A percentile compares a stretch with the other conserved stretches of the same genome.
Evolutionary conservation across 441 rosid genomes (phyloP).

Genomic region (Hura crepitans): DNA sequence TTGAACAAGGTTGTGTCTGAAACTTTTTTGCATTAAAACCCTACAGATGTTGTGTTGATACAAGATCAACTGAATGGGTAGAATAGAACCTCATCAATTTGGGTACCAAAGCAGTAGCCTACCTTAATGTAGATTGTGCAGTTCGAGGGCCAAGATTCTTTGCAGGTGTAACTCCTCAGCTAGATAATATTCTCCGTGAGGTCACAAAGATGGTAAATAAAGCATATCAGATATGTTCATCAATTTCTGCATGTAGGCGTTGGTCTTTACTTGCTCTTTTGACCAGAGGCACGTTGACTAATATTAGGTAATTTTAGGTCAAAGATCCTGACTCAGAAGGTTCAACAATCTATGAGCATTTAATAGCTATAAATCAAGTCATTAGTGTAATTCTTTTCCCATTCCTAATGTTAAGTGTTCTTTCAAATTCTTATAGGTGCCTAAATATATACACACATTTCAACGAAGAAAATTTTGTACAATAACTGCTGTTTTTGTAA

Average conservation of each 20-base stretch:
- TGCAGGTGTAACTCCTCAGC: conserved; percentile 80
- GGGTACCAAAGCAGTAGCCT: conserved; percentile 81
- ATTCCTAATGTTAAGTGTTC: too few species aligned
- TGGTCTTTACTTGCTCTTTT: background rate
- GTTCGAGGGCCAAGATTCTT: conserved; percentile 94
- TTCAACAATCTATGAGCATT: conserved; percentile 52
- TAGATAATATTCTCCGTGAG: conserved; percentile 66
- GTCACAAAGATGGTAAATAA: conserved; percentile 58
- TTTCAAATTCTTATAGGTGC: too few species aligned
- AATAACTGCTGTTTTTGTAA: too few species aligned
- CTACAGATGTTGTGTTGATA: background rate
- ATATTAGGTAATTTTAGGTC: conserved; percentile 41
- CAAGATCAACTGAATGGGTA: conserved; percentile 96
- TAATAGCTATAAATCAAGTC: conserved; percentile 44
- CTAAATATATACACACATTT: too few species aligned
- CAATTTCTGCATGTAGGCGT: background rate
- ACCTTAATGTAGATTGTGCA: conserved; percentile 90
- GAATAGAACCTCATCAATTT: conserved; percentile 76
- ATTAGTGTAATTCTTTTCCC: conserved; percentile 26
- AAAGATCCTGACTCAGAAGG: conserved; percentile 61
- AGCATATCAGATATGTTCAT: background rate
- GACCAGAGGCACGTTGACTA: conserved; percentile 9
- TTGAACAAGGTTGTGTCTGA: background rate
- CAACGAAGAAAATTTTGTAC: too few species aligned
- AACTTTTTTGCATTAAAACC: background rate